These are phyloP conservation scores for Tricholoma matsutake DNA, from an alignment of 768 basidiomycete genomes.

Conservation along the genomic window DNA sequence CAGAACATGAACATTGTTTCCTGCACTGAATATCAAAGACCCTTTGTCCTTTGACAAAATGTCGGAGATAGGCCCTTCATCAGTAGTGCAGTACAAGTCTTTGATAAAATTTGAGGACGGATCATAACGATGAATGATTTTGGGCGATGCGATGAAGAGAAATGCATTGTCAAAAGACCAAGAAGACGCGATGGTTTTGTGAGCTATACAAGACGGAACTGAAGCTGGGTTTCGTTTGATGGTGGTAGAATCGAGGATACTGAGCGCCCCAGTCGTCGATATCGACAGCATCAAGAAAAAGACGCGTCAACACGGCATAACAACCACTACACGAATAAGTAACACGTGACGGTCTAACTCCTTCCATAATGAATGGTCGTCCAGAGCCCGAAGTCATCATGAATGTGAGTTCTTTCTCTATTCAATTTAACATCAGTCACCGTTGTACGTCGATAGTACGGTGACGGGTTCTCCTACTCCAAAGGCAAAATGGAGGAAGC, in stretches of 20 bases:
- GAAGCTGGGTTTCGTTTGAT: constrained; percentile 45
- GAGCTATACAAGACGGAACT: constrained; percentile 36
- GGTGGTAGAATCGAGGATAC: constrained; percentile 41
- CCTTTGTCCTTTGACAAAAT: constrained; percentile 33
- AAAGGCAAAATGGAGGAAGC: constrained; percentile 68
- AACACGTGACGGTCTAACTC: constrained; percentile 9
- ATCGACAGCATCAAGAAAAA: constrained; percentile 49
- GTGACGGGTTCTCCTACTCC: constrained; percentile 64
- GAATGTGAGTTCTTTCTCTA: constrained; percentile 46
- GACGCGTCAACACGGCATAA: constrained; percentile 18
- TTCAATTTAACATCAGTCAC: not conserved
- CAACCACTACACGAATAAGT: constrained; percentile 3
- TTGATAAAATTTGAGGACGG: constrained; percentile 41
- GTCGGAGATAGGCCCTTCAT: constrained; percentile 27
- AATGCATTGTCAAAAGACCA: constrained; percentile 59
- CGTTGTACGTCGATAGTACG: constrained; percentile 39
- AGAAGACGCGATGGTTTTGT: constrained; percentile 35
- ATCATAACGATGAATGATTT: constrained; percentile 53
- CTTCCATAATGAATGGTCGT: constrained; percentile 17
- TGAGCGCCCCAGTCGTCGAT: constrained; percentile 45
- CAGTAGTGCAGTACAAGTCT: constrained; percentile 36
- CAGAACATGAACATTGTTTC: constrained; percentile 45
- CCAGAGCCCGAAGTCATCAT: constrained; percentile 45
- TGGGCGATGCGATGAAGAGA: constrained; percentile 51
- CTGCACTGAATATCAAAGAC: constrained; percentile 47